phyloP scores from a whole-genome alignment of 148 eudicot species.

The Silene latifolia region DNA sequence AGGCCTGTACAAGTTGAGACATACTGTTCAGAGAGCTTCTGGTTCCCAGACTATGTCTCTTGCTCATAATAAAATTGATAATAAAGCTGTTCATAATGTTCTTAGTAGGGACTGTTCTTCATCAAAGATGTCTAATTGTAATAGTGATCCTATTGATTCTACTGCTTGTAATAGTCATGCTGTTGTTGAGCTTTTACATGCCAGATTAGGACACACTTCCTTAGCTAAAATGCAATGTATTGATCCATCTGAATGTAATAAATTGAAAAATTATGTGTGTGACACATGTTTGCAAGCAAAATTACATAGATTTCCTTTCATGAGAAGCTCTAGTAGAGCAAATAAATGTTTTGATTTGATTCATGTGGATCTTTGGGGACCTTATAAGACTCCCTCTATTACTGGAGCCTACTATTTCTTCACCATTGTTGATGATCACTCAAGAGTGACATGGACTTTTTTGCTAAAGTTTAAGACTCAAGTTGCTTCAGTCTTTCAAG shows the following conservation, averaged over 20 bases:
- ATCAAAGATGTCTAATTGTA: too few relatives aligned
- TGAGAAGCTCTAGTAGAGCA: not conserved
- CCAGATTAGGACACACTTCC: not conserved
- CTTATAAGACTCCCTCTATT: not conserved
- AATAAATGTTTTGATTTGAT: not conserved
- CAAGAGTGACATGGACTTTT: not conserved
- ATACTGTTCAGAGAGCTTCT: too few relatives aligned
- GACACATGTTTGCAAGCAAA: not conserved
- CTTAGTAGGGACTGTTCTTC: too few relatives aligned
- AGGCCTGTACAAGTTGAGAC: not conserved
- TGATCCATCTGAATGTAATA: not conserved
- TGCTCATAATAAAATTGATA: too few relatives aligned
- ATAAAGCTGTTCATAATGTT: too few relatives aligned
- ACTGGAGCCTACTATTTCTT: not conserved
- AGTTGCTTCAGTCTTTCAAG: not conserved
- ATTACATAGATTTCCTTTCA: not conserved
- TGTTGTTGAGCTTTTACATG: not conserved
- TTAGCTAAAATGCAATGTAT: not conserved
- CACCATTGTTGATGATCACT: not conserved
- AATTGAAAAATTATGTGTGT: not conserved
- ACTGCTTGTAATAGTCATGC: not conserved
- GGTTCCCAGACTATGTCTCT: too few relatives aligned
- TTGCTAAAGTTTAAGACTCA: not conserved
- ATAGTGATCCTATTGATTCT: too few relatives aligned
- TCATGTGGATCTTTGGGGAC: constrained; percentile 10